phyloP scores from a whole-genome alignment of 2,329 filamentous ascomycete genomes.

The Aspergillus unguis region DNA sequence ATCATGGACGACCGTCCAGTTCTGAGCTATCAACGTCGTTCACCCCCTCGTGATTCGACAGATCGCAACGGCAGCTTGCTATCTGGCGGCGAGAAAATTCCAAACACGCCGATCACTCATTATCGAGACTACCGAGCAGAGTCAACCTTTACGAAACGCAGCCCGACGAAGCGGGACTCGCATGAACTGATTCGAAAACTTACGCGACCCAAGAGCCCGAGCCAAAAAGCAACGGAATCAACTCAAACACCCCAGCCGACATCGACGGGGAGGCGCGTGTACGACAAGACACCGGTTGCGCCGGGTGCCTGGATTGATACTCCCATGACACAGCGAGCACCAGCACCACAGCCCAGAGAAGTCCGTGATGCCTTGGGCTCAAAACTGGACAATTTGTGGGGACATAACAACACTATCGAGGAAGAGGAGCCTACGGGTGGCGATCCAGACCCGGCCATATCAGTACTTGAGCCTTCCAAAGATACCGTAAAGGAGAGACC shows the following conservation, averaged over 20 bases:
- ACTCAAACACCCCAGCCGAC: slow-evolving; percentile 31
- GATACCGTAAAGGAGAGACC: slow-evolving; percentile 6
- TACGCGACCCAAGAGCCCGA: slow-evolving; percentile 37
- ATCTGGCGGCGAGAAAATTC: slow-evolving; percentile 29
- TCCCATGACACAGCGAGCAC: slow-evolving; percentile 39
- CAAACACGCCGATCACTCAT: slow-evolving; percentile 38
- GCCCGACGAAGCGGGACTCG: slow-evolving; percentile 34
- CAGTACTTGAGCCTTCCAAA: slow-evolving; percentile 11
- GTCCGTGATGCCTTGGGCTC: not conserved
- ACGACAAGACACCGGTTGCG: slow-evolving; percentile 45
- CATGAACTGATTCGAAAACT: slow-evolving; percentile 43
- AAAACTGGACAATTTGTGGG: not conserved
- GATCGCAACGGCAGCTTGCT: slow-evolving; percentile 16
- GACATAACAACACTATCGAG: slow-evolving; percentile 5
- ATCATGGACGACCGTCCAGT: slow-evolving; percentile 21
- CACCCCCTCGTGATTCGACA: slow-evolving; percentile 13
- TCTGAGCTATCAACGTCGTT: slow-evolving; percentile 11
- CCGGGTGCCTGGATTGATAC: slow-evolving; percentile 49
- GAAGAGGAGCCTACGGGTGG: slow-evolving; percentile 21
- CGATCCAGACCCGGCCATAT: slow-evolving; percentile 9
- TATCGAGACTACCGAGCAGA: slow-evolving; percentile 25
- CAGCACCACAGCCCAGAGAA: not conserved
- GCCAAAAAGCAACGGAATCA: slow-evolving; percentile 26
- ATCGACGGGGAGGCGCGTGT: slow-evolving; percentile 32
- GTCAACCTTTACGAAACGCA: slow-evolving; percentile 29